phyloP scores from a whole-genome alignment of 2,329 filamentous ascomycete genomes.

The Keithomyces neogunnii region DNA sequence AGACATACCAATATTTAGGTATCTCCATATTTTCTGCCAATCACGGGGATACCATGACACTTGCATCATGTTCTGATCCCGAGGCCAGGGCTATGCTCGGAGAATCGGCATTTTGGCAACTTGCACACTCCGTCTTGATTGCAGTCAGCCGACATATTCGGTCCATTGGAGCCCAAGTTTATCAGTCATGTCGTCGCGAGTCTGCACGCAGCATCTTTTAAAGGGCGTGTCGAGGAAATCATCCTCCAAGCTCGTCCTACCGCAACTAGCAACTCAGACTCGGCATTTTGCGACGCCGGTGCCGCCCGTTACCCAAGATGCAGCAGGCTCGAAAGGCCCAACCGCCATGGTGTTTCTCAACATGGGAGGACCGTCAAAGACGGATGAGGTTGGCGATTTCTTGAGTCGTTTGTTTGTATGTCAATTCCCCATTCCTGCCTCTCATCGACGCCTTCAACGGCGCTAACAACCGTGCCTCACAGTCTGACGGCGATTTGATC shows the following conservation, averaged over 20 bases:
- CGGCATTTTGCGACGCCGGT: constrained; percentile 34
- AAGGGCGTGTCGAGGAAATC: constrained; percentile 16
- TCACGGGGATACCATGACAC: not conserved
- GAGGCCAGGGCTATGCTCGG: not conserved
- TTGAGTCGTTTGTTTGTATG: constrained; percentile 85
- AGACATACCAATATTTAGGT: not conserved
- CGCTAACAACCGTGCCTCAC: constrained; percentile 6
- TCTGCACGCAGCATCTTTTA: constrained; percentile 21
- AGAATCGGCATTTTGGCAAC: constrained; percentile 1
- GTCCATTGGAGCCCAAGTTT: not conserved
- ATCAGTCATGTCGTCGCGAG: constrained; percentile 22
- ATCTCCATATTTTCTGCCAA: not conserved
- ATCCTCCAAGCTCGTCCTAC: constrained; percentile 18
- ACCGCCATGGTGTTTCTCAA: constrained; percentile 99
- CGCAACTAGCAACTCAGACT: constrained; percentile 21
- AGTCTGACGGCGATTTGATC: constrained; percentile 91
- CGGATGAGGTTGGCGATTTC: constrained; percentile 81
- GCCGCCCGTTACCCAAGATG: constrained; percentile 74
- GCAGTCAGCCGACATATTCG: not conserved
- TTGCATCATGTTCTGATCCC: constrained; percentile 7
- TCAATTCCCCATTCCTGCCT: constrained; percentile 7
- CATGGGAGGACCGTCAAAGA: constrained; percentile 92
- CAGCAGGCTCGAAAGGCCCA: constrained; percentile 62
- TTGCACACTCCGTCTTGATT: not conserved
- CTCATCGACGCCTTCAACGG: not conserved